Conservation (phyloP, 208 protist genomes). For the Acanthamoeba triangularis region DNA sequence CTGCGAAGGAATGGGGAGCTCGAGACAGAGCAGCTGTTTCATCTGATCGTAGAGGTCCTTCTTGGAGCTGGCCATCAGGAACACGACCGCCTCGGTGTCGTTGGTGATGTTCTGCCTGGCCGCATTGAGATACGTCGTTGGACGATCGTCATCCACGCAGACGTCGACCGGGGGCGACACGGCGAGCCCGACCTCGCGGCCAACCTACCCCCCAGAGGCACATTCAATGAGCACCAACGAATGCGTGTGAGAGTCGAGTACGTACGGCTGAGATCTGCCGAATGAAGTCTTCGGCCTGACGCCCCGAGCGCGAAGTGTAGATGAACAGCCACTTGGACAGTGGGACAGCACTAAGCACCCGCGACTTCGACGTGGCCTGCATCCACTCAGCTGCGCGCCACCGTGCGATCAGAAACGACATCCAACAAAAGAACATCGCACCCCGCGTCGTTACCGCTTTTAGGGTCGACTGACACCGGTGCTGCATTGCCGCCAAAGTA, state of each 20-base stretch:
- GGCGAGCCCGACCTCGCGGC: not conserved
- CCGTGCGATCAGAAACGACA: not conserved
- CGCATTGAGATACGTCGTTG: not conserved
- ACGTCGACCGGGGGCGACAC: not conserved
- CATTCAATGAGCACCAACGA: not conserved
- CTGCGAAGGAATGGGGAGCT: conserved; percentile 37
- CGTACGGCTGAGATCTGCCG: not conserved
- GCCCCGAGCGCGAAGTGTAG: not conserved
- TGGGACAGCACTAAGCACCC: not conserved
- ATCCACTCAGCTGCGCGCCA: not conserved
- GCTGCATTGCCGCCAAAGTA: not conserved
- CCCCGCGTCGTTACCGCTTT: not conserved
- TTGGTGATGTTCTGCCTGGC: not conserved
- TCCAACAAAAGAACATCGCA: not conserved
- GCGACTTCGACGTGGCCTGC: not conserved
- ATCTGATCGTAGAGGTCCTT: conserved; percentile 53
- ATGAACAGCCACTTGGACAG: conserved; percentile 19
- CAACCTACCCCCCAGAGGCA: not conserved
- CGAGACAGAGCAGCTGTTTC: not conserved
- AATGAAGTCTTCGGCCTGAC: not conserved
- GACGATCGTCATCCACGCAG: not conserved
- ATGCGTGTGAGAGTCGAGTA: not conserved
- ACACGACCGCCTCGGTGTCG: not conserved
- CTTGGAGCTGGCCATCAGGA: not conserved
- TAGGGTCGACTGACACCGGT: not conserved